Evolutionary conservation across 164 flowering plant genomes (phyloP), one percentile per base, ranked within the genome.

Genomic region (Sextonia rubra): DNA sequence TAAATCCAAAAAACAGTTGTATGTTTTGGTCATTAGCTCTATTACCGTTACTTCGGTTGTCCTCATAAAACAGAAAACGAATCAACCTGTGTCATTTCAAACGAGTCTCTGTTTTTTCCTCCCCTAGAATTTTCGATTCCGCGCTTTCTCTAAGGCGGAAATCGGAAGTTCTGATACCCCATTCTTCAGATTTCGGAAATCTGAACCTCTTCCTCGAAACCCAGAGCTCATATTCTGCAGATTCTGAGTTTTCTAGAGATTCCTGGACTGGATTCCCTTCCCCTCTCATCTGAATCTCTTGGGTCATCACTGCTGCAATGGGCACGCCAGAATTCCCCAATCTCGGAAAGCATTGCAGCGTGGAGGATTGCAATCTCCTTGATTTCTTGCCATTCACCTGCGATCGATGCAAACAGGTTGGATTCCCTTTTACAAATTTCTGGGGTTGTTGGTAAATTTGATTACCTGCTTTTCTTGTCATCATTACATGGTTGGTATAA

Each of bases 331-430:
- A 86, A 75, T 90, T 94, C 70, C 99, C 99, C 24, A 76, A 92
- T 85, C 89, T 94, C 3, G 99, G 99, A 1, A 91, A 88, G 77
- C 99, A 92, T 74, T 94, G 99, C 85, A 73, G 75, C 74, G 90
- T 91, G 22, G 90, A 79, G 0, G 91, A 87, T 73, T 94, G 99
- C 84, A 86, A 86, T 71, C 95, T 70, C 72, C 90, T 94, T 69
- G 99, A 94, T 80, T 94, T 94, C 85, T 79, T 94, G 80, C 99
- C 99, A 52, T 94, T 94, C 82, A 89, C 88, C 64, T 94, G 99
- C 86, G 98, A 94, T 83, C 83, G 91, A 61, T 94, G 99, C 88
- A 73, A 65, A 62, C 82, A 83, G 96, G 99, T 94, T 66, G 69
- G 4, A n/a, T 73, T 55, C 20, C 61, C 69, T 70, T 67, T 17